Evolutionary conservation across 2,329 filamentous ascomycete species (phyloP), one percentile per base, ranked within the genome.

Genomic region (Fusarium tuaranense): DNA sequence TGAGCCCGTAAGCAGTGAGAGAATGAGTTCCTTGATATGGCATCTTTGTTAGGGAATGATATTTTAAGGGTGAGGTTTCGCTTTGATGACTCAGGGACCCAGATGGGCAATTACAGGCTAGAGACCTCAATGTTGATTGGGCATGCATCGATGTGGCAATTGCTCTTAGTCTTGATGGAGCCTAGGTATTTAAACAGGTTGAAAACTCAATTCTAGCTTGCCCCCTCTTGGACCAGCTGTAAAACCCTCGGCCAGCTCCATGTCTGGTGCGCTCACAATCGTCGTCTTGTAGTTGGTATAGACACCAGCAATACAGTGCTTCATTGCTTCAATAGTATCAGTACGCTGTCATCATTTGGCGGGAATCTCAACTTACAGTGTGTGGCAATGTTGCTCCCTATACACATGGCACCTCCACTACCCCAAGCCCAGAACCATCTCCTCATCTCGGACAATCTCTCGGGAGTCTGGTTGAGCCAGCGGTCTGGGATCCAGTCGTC

Each of bases 341-440:
- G 16, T 7, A 7, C 8, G 3, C 0, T 18, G 12, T n/a, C 14
- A 2, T 22, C 3, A 13, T 10, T 20, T 6, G 5, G 18, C 3
- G 25, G 38, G 22, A 46, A 22, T 20, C 14, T 13, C 16, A 22
- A 63, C 65, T 30, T 63, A 63, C 65, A 63, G 13, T 63, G 59
- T 5, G 16, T 53, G n/a, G 65, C 65, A 58, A 67, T 63, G 38
- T 67, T 63, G 38, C 65, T 67, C 9, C 65, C 65, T 14, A 67
- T 63, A 5, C 65, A 67, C 58, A 67, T 67, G 10, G 58, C 38
- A 22, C 59, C 58, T 32, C 65, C 65, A 25, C 65, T 67, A 2
- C 65, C 58, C 46, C 59, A 67, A 14, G 65, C 65, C 65, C 65
- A 67, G 39, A 67, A 67, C 65, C 65, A 67, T 36, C 46, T 58